phyloP scores from a whole-genome alignment of 2,329 filamentous ascomycete genomes.

The Fusarium lyarnte region DNA sequence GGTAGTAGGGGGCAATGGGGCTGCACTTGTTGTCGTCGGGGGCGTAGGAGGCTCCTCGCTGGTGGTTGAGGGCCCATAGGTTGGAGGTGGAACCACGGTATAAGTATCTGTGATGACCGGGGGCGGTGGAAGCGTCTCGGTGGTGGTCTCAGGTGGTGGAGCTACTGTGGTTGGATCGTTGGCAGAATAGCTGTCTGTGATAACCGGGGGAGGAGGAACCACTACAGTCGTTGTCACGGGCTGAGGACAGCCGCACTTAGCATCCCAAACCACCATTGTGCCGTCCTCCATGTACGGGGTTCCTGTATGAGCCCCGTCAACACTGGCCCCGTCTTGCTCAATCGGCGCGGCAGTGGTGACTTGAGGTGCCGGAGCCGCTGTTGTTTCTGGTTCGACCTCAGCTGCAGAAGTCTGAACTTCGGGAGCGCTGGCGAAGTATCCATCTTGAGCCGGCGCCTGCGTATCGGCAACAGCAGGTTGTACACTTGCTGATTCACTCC shows the following conservation, averaged over 20 bases:
- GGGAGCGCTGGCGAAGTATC: slow-evolving; percentile 7
- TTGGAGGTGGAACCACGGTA: not conserved
- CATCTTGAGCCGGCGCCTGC: not conserved
- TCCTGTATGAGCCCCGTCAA: not conserved
- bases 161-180: not conserved
- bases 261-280: slow-evolving; percentile 9
- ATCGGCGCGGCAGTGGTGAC: not conserved
- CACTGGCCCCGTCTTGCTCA: not conserved
- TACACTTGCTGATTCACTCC: slow-evolving; percentile 12
- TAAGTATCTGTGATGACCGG: not conserved
- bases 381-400: not conserved
- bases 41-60: not conserved
- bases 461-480: slow-evolving; percentile 2
- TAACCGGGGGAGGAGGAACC: not conserved
- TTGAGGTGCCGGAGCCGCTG: slow-evolving; percentile 2
- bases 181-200: not conserved
- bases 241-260: slow-evolving; percentile 9
- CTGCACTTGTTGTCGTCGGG: not conserved
- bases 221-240: slow-evolving; percentile 2
- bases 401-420: slow-evolving; percentile 2
- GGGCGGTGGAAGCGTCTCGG: not conserved
- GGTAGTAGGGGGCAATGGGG: not conserved
- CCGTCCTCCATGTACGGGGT: not conserved
- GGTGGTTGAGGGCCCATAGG: not conserved
- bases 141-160: not conserved